A percentile compares a stretch with the other conserved stretches of the same genome.
phyloP scores from a whole-genome alignment of 1,284 basidiomycete genomes.

The Earliella scabrosa region DNA sequence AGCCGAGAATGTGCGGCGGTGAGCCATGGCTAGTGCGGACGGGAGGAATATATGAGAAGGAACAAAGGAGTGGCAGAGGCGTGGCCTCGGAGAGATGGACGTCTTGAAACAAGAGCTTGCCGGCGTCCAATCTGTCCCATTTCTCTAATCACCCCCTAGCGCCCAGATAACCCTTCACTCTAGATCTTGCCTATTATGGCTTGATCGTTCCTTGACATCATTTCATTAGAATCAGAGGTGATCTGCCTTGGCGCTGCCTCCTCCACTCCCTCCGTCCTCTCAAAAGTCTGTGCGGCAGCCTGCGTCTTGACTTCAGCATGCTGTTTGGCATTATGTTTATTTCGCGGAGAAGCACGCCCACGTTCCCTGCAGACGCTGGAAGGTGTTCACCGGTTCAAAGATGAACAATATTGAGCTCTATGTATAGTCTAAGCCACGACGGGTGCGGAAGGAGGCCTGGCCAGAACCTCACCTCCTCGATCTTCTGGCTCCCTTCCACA shows the following conservation, averaged over 20 bases:
- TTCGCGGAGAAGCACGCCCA: no score
- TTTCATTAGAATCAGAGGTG: neutral
- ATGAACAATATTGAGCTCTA: neutral
- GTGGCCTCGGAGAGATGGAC: slow-evolving; percentile 16
- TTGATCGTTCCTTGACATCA: neutral
- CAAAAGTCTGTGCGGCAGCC: neutral
- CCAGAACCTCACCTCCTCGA: neutral
- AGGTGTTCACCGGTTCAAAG: no score
- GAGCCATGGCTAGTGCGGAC: slow-evolving; percentile 29
- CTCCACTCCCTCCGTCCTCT: neutral
- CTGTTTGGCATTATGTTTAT: no score
- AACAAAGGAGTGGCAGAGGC: slow-evolving; percentile 29
- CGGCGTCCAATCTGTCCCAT: neutral
- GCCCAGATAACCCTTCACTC: neutral
- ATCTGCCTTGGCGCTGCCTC: neutral
- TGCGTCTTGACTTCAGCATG: neutral
- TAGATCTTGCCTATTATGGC: neutral
- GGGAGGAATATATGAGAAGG: slow-evolving; percentile 13
- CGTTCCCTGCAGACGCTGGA: no score
- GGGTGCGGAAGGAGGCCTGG: neutral
- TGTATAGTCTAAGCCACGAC: neutral
- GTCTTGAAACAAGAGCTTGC: slow-evolving; percentile 1
- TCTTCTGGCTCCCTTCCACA: neutral
- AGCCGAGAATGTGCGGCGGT: slow-evolving; percentile 37
- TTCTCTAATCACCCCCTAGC: neutral